Percentiles rank a stretch among this genome's conserved stretches.
phyloP scores from a whole-genome alignment of 805 yeast species.

The Zygoascus bituminiphila region DNA sequence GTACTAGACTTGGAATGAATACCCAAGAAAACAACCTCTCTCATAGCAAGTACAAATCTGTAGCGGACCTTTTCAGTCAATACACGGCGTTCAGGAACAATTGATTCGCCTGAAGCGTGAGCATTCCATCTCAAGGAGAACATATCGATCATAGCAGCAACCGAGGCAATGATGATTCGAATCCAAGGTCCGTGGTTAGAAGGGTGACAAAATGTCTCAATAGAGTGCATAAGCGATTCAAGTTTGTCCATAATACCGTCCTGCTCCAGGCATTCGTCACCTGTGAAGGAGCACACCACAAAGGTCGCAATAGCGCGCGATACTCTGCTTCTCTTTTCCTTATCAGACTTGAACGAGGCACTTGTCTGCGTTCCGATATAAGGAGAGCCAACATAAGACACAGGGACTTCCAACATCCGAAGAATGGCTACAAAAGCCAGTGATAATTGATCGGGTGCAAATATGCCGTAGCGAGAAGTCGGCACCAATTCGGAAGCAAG shows the following conservation, averaged over 20 bases:
- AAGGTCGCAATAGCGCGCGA: slow-evolving; percentile 39
- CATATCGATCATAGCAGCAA: slow-evolving; percentile 44
- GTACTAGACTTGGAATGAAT: slow-evolving; percentile 65
- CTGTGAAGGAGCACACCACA: slow-evolving; percentile 53
- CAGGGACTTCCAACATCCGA: slow-evolving; percentile 38
- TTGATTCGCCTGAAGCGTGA: slow-evolving; percentile 26
- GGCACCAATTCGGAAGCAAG: slow-evolving; percentile 26
- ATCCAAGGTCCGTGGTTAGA: slow-evolving; percentile 93
- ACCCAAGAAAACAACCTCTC: slow-evolving; percentile 55
- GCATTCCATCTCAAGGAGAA: slow-evolving; percentile 31
- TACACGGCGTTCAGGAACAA: slow-evolving; percentile 20
- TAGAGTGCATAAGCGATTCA: slow-evolving; percentile 50
- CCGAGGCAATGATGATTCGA: slow-evolving; percentile 51
- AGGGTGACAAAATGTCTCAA: slow-evolving; percentile 82
- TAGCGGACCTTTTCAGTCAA: slow-evolving; percentile 23
- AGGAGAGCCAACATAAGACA: slow-evolving; percentile 39
- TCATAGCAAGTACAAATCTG: slow-evolving; percentile 43
- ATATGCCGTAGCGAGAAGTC: slow-evolving; percentile 53
- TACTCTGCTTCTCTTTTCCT: slow-evolving; percentile 16
- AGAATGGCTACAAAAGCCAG: slow-evolving; percentile 44
- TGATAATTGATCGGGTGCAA: slow-evolving; percentile 53
- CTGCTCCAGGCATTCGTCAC: slow-evolving; percentile 34
- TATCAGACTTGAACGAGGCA: slow-evolving; percentile 16
- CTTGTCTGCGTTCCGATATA: slow-evolving; percentile 22
- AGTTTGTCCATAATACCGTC: slow-evolving; percentile 47